phyloP scores from a whole-genome alignment of 202 grass and related monocot genomes.

The Bolboschoenoplectus hybrid region DNA sequence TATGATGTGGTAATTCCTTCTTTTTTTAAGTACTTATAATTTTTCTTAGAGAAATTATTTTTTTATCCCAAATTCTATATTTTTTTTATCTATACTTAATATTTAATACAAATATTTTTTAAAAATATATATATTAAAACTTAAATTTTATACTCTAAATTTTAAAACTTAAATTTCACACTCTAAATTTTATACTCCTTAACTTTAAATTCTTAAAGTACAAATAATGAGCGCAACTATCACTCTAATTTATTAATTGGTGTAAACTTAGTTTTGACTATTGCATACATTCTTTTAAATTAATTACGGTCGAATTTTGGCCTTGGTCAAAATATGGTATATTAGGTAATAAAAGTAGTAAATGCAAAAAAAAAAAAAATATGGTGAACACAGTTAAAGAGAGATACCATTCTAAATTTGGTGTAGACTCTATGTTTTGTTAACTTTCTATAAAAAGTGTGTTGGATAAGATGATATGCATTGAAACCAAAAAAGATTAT shows the following conservation, averaged over 20 bases:
- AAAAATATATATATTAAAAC: too few species aligned
- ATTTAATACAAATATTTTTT: too few species aligned
- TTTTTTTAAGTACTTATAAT: background rate
- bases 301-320: background rate
- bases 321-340: background rate
- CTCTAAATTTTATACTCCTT: too few species aligned
- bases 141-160: too few species aligned
- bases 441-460: conserved; percentile 10
- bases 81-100: too few species aligned
- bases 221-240: too few species aligned
- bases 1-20: conserved; percentile 66
- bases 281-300: background rate
- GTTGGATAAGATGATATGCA: conserved; percentile 16
- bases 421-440: background rate
- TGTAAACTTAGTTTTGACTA: too few species aligned
- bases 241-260: too few species aligned
- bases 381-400: background rate
- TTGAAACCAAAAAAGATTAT: background rate
- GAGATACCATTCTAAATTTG: background rate
- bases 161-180: too few species aligned
- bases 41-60: background rate
- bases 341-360: background rate
- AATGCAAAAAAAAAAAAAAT: background rate
- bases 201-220: too few species aligned
- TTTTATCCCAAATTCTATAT: background rate